Base-by-base conservation (phyloP, 2,329 filamentous ascomycete genomes). In the Gaeumannomyces tritici region DNA sequence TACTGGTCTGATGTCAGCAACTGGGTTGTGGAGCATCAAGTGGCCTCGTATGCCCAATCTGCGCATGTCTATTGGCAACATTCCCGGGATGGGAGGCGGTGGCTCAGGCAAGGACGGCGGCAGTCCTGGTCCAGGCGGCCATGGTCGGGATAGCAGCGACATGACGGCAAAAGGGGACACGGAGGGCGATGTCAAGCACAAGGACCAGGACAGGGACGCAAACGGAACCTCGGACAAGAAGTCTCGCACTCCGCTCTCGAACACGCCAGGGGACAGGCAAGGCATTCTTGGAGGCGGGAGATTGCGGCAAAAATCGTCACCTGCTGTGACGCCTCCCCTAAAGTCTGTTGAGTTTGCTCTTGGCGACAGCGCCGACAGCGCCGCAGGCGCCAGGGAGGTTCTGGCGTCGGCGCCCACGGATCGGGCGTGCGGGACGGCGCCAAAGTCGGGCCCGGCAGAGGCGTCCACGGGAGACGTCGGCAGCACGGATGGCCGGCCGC, bases 41-140 rank as follows among this genome's bases (percentile, higher is more conserved):
- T 61, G 60, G 60, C 60, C 60, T 5, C 33, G 42, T 11, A 61
- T 61, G 60, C 60, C 60, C 31, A 61, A 33, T 6, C 54, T 61
- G 55, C 60, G 60, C 31, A 61, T 61, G 33, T 61, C 60, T 11
- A 61, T 57, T 31, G 51, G 55, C 18, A 55, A 54, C 12, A 4
- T 57, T 18, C 26, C 56, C 56, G 21, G 26, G 7, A 42, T 61
- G 21, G 60, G 60, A 13, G 21, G 26, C 21, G 51, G 60, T 6
- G 51, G 29, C 28, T 11, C 24, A 18, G 24, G 35, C 35, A 60
- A 60, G 18, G 58, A 60, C 12, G 26, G 24, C 27, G 35, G 27
- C 13, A 24, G 29, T 27, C 11, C 24, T 35, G 35, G 58, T 21
- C 9, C 24, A 47, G 21, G 42, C 58, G 27, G 6, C 35, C 24